These are phyloP conservation scores for Jimgerdemannia flammicorona DNA, from an alignment of 192 early-diverging fungal species.

Conservation along the genomic window DNA sequence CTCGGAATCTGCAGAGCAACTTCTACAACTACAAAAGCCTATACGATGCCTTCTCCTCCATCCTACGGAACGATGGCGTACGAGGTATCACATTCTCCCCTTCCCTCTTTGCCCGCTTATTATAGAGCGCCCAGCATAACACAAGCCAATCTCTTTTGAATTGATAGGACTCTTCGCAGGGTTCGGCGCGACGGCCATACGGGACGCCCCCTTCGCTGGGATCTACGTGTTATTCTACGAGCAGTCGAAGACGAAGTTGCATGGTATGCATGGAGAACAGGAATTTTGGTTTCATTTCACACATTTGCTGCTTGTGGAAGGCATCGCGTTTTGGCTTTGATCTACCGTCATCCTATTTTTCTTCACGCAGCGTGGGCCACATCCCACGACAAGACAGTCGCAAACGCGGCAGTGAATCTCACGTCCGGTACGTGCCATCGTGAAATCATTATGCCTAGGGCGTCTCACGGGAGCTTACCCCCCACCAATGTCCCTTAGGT, in stretches of 20 bases:
- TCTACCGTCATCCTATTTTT: not conserved
- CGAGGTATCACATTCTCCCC: constrained; percentile 33
- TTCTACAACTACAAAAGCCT: constrained; percentile 80
- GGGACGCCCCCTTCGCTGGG: constrained; percentile 90
- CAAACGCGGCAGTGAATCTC: constrained; percentile 34
- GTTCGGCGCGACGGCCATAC: constrained; percentile 79
- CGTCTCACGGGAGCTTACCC: not conserved
- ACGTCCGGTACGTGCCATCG: constrained; percentile 18
- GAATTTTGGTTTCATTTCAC: too few relatives aligned
- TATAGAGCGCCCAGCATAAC: not conserved
- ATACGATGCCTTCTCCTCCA: constrained; percentile 58
- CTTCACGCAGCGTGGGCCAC: constrained; percentile 2
- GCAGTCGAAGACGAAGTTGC: constrained; percentile 52
- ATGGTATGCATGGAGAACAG: constrained; percentile 22
- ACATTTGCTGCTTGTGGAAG: too few relatives aligned
- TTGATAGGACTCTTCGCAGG: constrained; percentile 77
- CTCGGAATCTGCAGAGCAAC: constrained; percentile 56
- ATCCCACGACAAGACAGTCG: constrained; percentile 11
- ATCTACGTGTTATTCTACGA: constrained; percentile 91
- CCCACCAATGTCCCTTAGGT: constrained; percentile 23
- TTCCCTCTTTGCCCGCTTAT: not conserved
- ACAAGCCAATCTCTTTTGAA: not conserved
- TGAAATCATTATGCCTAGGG: not conserved
- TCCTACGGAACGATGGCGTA: constrained; percentile 64
- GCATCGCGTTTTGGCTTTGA: too few relatives aligned